Evolutionary conservation across 257 asterid genomes (phyloP).

Genomic region (Nicotiana obtusifolia): DNA sequence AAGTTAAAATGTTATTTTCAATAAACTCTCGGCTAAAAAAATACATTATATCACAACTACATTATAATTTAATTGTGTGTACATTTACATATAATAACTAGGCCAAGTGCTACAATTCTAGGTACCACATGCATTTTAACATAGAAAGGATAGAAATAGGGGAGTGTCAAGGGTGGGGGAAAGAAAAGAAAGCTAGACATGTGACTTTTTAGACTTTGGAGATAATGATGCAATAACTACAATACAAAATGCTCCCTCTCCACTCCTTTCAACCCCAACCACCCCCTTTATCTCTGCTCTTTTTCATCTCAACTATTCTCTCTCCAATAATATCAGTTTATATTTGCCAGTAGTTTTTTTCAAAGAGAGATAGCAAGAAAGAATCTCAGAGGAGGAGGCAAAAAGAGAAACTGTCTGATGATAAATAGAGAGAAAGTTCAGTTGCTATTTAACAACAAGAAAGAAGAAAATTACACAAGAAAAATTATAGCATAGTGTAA

Average conservation of each 20-base stretch:
- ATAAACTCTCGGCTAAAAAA: no score
- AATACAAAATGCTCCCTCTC: background rate
- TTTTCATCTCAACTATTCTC: background rate
- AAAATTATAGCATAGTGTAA: background rate
- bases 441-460: background rate
- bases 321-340: constrained; percentile 11
- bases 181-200: background rate
- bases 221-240: constrained; percentile 10
- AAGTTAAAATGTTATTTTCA: no score
- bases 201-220: background rate
- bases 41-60: no score
- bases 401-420: background rate
- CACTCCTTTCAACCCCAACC: background rate
- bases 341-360: background rate
- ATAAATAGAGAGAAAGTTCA: background rate
- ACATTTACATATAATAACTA: no score
- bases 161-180: background rate
- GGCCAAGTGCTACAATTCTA: background rate
- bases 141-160: background rate
- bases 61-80: no score
- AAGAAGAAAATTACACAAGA: background rate
- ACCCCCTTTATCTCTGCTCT: background rate
- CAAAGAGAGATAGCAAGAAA: background rate
- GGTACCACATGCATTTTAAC: constrained; percentile 3
- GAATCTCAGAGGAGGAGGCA: background rate